Conservation (phyloP, 2,329 filamentous ascomycete genomes). For the Beauveria rudraprayagi region DNA sequence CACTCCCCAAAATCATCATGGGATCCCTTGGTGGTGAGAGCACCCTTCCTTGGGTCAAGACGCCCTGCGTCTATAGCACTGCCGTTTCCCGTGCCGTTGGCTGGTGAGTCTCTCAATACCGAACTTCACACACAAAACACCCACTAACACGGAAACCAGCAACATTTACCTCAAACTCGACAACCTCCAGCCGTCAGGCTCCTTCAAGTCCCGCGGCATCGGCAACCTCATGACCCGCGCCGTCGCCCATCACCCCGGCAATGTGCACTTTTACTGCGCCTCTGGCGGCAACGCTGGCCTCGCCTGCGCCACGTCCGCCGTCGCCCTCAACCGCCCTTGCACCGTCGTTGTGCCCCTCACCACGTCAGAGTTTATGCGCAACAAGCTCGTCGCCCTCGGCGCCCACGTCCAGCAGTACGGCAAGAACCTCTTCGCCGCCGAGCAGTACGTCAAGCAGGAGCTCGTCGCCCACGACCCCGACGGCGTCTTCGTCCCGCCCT, state of each 20-base stretch:
- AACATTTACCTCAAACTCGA: constrained; percentile 81
- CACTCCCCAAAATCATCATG: constrained; percentile 22
- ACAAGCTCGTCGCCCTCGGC: constrained; percentile 61
- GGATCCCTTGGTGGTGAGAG: constrained; percentile 31
- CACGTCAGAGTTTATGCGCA: constrained; percentile 62
- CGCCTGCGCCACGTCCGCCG: constrained; percentile 67
- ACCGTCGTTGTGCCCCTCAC: constrained; percentile 67
- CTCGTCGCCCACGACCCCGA: constrained; percentile 43
- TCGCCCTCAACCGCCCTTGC: constrained; percentile 52
- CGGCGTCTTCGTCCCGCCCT: constrained; percentile 61
- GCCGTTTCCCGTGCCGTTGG: constrained; percentile 61
- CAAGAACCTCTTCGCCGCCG: constrained; percentile 60
- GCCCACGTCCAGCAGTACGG: constrained; percentile 62
- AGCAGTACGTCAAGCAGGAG: constrained; percentile 53
- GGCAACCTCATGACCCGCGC: constrained; percentile 56
- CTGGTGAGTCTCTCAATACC: constrained; percentile 44
- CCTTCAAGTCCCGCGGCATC: constrained; percentile 77
- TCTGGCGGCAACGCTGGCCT: constrained; percentile 81
- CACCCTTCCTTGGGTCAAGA: constrained; percentile 58
- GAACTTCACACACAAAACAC: constrained; percentile 16
- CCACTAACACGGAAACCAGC: constrained; percentile 29
- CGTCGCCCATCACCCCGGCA: constrained; percentile 23
- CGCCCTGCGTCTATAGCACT: constrained; percentile 60
- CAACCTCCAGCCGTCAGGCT: constrained; percentile 74
- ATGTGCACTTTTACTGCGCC: constrained; percentile 67